A percentile compares a stretch with the other conserved stretches of the same genome.
phyloP scores from a whole-genome alignment of 2,329 filamentous ascomycete genomes.

The Amesomyces nigricolor region DNA sequence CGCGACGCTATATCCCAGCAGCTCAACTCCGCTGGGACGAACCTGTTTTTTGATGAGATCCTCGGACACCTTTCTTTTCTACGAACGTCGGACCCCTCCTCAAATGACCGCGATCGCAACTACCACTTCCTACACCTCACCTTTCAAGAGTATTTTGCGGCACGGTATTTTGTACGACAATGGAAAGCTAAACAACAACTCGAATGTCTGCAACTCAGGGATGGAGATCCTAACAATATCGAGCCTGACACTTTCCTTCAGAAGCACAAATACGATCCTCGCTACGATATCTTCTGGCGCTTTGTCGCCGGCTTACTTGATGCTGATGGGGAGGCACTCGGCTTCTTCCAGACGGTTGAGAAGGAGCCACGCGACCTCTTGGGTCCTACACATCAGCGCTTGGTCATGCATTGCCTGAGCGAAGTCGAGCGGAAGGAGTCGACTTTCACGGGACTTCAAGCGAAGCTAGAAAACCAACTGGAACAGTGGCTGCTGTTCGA shows the following conservation, averaged over 20 bases:
- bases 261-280: conserved; percentile 34
- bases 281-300: conserved; percentile 39
- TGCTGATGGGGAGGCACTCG: conserved; percentile 7
- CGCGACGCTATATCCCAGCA: conserved; percentile 21
- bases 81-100: conserved; percentile 30
- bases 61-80: conserved; percentile 33
- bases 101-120: conserved; percentile 17
- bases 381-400: conserved; percentile 34
- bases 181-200: conserved; percentile 17
- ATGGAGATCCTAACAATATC: conserved; percentile 5
- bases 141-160: conserved; percentile 40
- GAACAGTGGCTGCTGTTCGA: conserved; percentile 25
- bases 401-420: conserved; percentile 36
- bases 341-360: conserved; percentile 32
- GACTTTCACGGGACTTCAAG: conserved; percentile 9
- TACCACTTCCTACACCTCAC: conserved; percentile 41
- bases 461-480: conserved; percentile 17
- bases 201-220: conserved; percentile 13
- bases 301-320: conserved; percentile 37
- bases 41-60: conserved; percentile 15
- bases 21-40: conserved; percentile 8
- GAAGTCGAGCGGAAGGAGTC: conserved; percentile 22
- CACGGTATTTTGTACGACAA: conserved; percentile 33
- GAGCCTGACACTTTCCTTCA: conserved; percentile 27
- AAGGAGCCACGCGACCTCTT: conserved; percentile 33